phyloP scores from a whole-genome alignment of 1,284 basidiomycete genomes.

The Austroboletus novae-zelandiae region DNA sequence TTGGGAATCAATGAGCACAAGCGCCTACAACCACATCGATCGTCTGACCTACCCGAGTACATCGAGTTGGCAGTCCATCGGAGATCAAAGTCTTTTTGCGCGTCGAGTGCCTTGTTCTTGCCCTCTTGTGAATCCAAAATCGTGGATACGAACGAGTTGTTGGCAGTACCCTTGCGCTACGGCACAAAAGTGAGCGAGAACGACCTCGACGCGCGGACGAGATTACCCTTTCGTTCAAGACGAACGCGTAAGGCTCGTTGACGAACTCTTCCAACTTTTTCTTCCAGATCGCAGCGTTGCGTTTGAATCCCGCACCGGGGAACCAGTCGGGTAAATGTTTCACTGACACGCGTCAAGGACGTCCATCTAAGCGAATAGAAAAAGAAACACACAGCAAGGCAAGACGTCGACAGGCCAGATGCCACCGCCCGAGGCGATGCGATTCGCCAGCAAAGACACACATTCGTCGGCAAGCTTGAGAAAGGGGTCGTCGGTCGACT shows the following conservation, averaged over 20 bases:
- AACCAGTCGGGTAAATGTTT: slow-evolving; percentile 45
- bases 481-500: slow-evolving; percentile 52
- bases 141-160: slow-evolving; percentile 60
- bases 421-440: slow-evolving; percentile 60
- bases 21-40: neutral
- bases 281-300: slow-evolving; percentile 61
- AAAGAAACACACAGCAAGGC: slow-evolving; percentile 43
- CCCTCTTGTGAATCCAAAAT: slow-evolving; percentile 42
- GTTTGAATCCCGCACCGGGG: slow-evolving; percentile 47
- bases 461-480: slow-evolving; percentile 60
- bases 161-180: slow-evolving; percentile 52
- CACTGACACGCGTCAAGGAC: slow-evolving; percentile 20
- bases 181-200: neutral
- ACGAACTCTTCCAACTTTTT: slow-evolving; percentile 65
- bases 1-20: neutral
- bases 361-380: neutral
- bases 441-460: slow-evolving; percentile 55
- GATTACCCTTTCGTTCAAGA: slow-evolving; percentile 53
- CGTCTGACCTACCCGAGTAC: slow-evolving; percentile 44
- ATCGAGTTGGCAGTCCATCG: slow-evolving; percentile 75
- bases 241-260: slow-evolving; percentile 58
- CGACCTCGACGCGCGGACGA: neutral
- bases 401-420: slow-evolving; percentile 70
- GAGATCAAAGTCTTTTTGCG: slow-evolving; percentile 55
- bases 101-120: slow-evolving; percentile 25